Conservation (phyloP, 2,329 filamentous ascomycete species). For the Fusarium clavum region DNA sequence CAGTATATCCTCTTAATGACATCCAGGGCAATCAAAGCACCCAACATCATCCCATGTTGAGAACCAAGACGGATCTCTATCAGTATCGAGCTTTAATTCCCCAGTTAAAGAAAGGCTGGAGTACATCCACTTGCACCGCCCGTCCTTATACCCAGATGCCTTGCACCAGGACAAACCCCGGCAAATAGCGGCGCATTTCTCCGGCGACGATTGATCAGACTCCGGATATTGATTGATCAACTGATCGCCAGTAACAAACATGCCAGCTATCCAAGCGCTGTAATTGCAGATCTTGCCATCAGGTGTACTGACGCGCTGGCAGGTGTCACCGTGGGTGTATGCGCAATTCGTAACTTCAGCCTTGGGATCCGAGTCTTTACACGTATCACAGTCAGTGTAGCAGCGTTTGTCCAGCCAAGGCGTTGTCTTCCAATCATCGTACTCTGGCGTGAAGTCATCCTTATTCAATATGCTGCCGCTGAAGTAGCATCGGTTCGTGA, state of each 20-base stretch:
- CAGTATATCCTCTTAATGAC: neutral
- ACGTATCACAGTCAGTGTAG: neutral
- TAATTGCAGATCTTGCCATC: neutral
- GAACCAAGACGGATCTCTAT: neutral
- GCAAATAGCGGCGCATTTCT: slow-evolving; percentile 20
- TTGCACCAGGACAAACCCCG: neutral
- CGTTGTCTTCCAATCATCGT: neutral
- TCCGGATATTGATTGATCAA: neutral
- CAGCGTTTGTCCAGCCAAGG: neutral
- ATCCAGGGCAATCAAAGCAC: slow-evolving; percentile 10
- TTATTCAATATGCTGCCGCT: neutral
- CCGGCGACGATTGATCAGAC: slow-evolving; percentile 1
- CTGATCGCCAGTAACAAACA: neutral
- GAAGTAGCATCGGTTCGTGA: neutral
- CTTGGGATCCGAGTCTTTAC: neutral
- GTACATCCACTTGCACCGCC: neutral
- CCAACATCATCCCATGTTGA: slow-evolving; percentile 6
- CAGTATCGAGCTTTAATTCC: neutral
- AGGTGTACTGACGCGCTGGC: neutral
- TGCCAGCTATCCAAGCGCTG: neutral
- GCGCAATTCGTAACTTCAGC: neutral
- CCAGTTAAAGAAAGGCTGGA: neutral
- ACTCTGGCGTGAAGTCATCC: neutral
- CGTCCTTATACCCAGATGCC: slow-evolving; percentile 7
- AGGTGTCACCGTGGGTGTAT: neutral